Base-by-base conservation (phyloP, 306 rosid species). In the Trichosanthes cucumerina region DNA sequence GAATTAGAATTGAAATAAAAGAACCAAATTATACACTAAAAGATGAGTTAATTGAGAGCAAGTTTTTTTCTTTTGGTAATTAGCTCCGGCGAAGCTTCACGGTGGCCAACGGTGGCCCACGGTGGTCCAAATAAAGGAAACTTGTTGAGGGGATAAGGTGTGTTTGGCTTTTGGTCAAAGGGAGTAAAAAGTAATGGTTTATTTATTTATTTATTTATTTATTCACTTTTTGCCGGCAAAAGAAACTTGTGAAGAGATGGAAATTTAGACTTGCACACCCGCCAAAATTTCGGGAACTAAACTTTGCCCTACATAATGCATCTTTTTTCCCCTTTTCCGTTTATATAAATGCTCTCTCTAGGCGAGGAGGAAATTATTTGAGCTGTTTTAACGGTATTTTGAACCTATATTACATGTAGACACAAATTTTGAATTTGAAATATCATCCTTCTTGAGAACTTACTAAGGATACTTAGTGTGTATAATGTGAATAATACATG, bases 281-380 rank as follows among this genome's bases (percentile, higher is more conserved):
- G 76, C 80, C 82, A 79, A 77, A 86, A 36, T 71, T 73, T 64
- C 79, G 87, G 79, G 57, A 41, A 23, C 80, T 63, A 78, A 63
- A 13, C 80, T 41, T 76, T 74, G 80, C 52, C 90, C 90, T 73
- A 77, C 89, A 72, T 73, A 78, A 84, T 84, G 81, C 80, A 24
- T 65, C 81, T 84, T 82, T 80, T 58, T 0, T 18, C 7, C 81
- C 66, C 58, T 77, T 5, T 6, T 16, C 60, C 60, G 4, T 1
- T 53, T 3, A 53, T 53, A 9, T 19, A 53, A 53, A 53, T 18
- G 2, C n/a, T 50, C n/a, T 14, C 56, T 50, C n/a, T 50, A 2
- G 39, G 6, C 4, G 39, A 28, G 5, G 39, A 36, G 5, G 39
- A 0, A 36, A 36, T 5, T 36, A 36, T 36, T 36, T 36, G 39